These are phyloP conservation scores for Fusarium sp. DNA, from an alignment of 2,329 filamentous ascomycete genomes.

Conservation along the genomic window DNA sequence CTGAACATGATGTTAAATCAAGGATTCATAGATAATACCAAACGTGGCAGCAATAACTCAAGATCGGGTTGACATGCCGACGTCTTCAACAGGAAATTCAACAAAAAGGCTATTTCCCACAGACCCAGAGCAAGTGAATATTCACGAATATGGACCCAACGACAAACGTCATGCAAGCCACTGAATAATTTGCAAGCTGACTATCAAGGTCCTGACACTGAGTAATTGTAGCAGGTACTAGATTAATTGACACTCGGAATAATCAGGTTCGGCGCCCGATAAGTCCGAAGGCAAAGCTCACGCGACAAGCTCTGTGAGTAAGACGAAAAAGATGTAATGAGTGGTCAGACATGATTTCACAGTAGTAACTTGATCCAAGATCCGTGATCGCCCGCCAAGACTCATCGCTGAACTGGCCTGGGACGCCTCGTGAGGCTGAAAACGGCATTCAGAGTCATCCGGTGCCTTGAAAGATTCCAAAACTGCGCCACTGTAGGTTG, in stretches of 20 bases:
- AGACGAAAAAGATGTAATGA: neutral
- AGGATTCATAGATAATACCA: no score
- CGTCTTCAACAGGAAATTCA: neutral
- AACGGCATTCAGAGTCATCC: neutral
- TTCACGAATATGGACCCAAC: neutral
- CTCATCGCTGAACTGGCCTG: no score
- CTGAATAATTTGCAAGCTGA: neutral
- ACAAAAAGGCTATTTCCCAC: no score
- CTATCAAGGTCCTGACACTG: neutral
- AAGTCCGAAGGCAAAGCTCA: slow-evolving; percentile 7
- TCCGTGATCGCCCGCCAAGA: neutral
- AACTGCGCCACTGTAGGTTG: neutral
- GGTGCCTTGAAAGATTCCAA: neutral
- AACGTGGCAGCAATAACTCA: no score
- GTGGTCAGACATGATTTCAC: no score
- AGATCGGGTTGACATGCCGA: no score
- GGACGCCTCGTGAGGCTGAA: slow-evolving; percentile 20
- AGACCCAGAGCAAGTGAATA: no score
- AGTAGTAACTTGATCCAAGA: neutral
- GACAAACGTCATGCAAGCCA: slow-evolving; percentile 1
- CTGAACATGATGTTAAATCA: no score
- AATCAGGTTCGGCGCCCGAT: slow-evolving; percentile 1
- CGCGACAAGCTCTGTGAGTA: neutral
- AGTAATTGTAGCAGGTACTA: neutral
- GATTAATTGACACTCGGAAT: neutral